Percentiles rank a stretch among this genome's conserved stretches.
These are phyloP conservation scores for Heracleum sosnowskyi DNA, from an alignment of 129 eudicot species.

Conservation along the genomic window DNA sequence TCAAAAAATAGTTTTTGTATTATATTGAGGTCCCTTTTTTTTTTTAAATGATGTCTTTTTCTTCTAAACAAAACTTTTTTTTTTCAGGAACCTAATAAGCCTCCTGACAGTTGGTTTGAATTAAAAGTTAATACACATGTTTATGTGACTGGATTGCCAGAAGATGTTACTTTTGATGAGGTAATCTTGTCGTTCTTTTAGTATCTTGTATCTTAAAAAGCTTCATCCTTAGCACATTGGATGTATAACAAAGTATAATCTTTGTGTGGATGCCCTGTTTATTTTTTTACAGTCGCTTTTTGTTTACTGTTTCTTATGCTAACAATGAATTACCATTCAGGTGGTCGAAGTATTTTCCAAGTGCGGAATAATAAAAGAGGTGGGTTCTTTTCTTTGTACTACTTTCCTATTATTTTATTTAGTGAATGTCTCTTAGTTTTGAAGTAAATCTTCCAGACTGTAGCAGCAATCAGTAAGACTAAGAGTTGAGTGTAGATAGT, in stretches of 20 bases:
- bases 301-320: background rate
- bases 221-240: conserved; percentile 6
- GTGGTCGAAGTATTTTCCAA: conserved; percentile 90
- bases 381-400: conserved; percentile 11
- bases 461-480: background rate
- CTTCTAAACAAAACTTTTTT: background rate
- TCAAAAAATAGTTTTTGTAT: background rate
- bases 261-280: background rate
- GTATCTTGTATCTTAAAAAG: conserved; percentile 5
- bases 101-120: conserved; percentile 98
- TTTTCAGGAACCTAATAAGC: conserved; percentile 77
- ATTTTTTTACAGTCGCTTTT: background rate
- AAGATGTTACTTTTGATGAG: conserved; percentile 95
- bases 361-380: conserved; percentile 97
- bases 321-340: conserved; percentile 42
- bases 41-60: background rate
- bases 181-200: conserved; percentile 29
- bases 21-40: background rate
- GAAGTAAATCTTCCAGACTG: background rate
- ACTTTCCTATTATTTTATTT: background rate
- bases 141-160: conserved; percentile 90
- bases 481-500: background rate
- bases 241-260: background rate
- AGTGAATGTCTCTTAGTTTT: background rate
- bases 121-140: conserved; percentile 90